These are phyloP conservation scores for Talaromyces atroroseus DNA, from an alignment of 2,329 filamentous ascomycete species.

Conservation along the genomic window DNA sequence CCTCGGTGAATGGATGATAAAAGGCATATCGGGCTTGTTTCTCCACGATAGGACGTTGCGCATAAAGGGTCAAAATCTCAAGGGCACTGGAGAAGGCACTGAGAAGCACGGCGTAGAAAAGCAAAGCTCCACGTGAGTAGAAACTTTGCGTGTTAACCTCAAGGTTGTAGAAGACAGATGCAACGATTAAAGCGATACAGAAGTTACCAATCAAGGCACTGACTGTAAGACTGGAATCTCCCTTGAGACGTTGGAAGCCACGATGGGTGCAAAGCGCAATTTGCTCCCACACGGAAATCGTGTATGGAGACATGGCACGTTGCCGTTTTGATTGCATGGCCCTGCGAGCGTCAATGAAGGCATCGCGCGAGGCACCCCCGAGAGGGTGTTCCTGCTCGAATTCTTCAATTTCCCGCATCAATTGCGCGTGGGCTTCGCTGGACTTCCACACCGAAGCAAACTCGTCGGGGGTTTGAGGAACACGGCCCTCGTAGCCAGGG, in stretches of 20 bases:
- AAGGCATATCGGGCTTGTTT: slow-evolving; percentile 83
- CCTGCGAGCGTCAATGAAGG: slow-evolving; percentile 38
- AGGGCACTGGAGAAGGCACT: slow-evolving; percentile 78
- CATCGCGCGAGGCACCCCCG: slow-evolving; percentile 35
- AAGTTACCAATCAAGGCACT: slow-evolving; percentile 64
- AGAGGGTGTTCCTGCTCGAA: slow-evolving; percentile 40
- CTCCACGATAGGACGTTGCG: slow-evolving; percentile 85
- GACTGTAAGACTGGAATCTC: slow-evolving; percentile 70
- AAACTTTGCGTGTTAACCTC: slow-evolving; percentile 62
- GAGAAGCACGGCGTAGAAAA: slow-evolving; percentile 84
- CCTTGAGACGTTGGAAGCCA: slow-evolving; percentile 69
- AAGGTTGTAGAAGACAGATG: slow-evolving; percentile 77
- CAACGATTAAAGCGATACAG: slow-evolving; percentile 69
- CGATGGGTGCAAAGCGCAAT: slow-evolving; percentile 73
- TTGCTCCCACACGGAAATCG: slow-evolving; percentile 71
- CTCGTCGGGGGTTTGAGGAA: slow-evolving; percentile 65
- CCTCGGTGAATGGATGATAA: slow-evolving; percentile 85
- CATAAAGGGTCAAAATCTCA: slow-evolving; percentile 80
- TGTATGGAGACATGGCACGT: slow-evolving; percentile 72
- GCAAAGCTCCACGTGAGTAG: slow-evolving; percentile 69
- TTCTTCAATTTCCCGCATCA: slow-evolving; percentile 41
- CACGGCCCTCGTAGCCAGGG: slow-evolving; percentile 56
- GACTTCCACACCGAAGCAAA: slow-evolving; percentile 56
- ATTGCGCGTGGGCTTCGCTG: slow-evolving; percentile 42
- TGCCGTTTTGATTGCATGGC: slow-evolving; percentile 41